Evolutionary conservation across 495 filamentous ascomycete genomes (phyloP), one percentile per base, ranked within the genome.

Genomic region (Parmelia sp.): DNA sequence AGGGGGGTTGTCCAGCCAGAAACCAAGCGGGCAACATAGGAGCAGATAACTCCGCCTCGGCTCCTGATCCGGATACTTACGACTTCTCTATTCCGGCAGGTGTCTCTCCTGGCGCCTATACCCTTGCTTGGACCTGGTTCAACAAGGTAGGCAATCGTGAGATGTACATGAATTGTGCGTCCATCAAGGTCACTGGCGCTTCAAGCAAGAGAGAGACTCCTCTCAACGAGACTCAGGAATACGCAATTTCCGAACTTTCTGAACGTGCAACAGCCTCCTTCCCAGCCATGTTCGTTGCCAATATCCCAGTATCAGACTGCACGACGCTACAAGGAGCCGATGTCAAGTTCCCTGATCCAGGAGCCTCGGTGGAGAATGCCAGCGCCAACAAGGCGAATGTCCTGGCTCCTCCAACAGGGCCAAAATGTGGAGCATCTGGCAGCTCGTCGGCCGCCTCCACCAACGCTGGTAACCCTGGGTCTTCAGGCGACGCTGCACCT

Each of bases 41-140:
- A 0, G 72, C 55, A 0, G 72, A 65, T 4, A 69, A 71, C 49
- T 40, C 51, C 35, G 61, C 73, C 14, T 60, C 49, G 19, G 61
- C 56, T 19, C 39, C 40, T 2, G 56, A 51, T 17, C 40, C 61
- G 8, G 70, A 75, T 6, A 78, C 63, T 27, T 90, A 84, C 71
- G 66, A 79, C 65, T 91, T 90, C 74, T 82, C 76, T 39, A 77
- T 94, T 40, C 89, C 90, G 8, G 66, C 72, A 1, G 84, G 85
- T 57, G 82, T 83, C 12, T 79, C 78, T n/a, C 71, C 76, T 45
- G 87, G 86, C 19, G 69, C 74, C 0, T 76, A 74, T 4, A 72
- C 80, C 1, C 77, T 88, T 53, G 78, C 81, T 1, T 87, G 83
- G 84, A 80, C 79, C 0, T 88, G 86, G 65, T 81, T 83, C 70